Base-by-base conservation (phyloP, 805 yeast genomes). In the Candida succiphila region DNA sequence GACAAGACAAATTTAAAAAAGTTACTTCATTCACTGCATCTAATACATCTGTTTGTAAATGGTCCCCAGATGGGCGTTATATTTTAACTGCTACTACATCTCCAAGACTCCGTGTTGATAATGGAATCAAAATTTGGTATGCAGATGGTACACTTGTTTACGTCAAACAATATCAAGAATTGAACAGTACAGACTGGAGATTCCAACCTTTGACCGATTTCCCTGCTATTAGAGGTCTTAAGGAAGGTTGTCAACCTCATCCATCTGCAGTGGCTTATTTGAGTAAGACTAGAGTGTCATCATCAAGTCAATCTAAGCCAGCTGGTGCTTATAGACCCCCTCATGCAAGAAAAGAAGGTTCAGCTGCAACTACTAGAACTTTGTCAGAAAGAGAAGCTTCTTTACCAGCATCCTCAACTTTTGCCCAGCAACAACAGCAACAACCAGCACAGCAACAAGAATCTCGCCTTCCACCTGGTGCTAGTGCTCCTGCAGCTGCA, bases 241-340 rank as follows among this genome's bases (percentile, higher is more conserved):
- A 58, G 26, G 65, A 69, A 25, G 74, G 81, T 27, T 80, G 88
- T 20, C 66, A 63, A 38, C 75, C 89, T 7, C 92, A 89, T 52
- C 61, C 63, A 35, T 74, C 84, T 29, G 95, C 87, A 16, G 61
- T 67, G 28, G 83, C 74, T 37, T 74, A 62, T 46, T 46, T 68
- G 43, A 64, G 63, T 24, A 66, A 66, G 44, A 58, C 58, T 31
- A 57, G 58, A 14, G 48, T 48, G 27, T 46, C 52, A 26, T 48
- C 59, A 8, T 52, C 58, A 6, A 43, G 40, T 6, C 36, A 39
- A 14, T 43, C 42, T 35, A 80, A 78, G 52, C 78, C 88, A 34
- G 69, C 74, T 22, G 95, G 96, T 34, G 97, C 96, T 27, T 92
- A 92, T 56, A 75, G 94, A 56, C 98, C 98, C 17, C 98, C 99